Conservation (phyloP, 2,329 filamentous ascomycete species). For the Westerdykella sp. region DNA sequence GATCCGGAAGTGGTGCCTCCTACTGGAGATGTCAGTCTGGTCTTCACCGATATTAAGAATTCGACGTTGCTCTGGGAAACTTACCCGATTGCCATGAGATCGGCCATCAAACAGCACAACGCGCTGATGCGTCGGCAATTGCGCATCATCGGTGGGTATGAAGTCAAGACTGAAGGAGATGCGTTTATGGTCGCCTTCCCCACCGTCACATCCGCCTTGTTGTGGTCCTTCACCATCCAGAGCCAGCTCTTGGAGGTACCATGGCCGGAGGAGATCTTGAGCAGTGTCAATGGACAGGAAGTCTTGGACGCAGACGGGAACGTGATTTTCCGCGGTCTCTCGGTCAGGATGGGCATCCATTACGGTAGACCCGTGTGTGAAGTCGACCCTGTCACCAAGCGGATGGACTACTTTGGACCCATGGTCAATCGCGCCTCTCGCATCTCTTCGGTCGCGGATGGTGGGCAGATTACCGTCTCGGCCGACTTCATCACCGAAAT, state of each 20-base stretch:
- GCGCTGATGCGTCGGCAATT: slow-evolving; percentile 92
- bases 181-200: slow-evolving; percentile 99
- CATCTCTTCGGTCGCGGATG: slow-evolving; percentile 90
- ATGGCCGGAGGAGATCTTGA: slow-evolving; percentile 91
- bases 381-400: slow-evolving; percentile 88
- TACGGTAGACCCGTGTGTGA: slow-evolving; percentile 94
- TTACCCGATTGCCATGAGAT: slow-evolving; percentile 89
- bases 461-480: slow-evolving; percentile 93
- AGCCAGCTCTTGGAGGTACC: slow-evolving; percentile 77
- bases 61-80: slow-evolving; percentile 95
- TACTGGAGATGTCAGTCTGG: slow-evolving; percentile 82
- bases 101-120: slow-evolving; percentile 95
- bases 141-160: slow-evolving; percentile 89
- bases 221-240: slow-evolving; percentile 97
- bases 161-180: slow-evolving; percentile 99
- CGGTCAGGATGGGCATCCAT: slow-evolving; percentile 95
- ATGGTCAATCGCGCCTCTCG: slow-evolving; percentile 98
- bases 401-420: slow-evolving; percentile 98
- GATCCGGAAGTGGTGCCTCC: slow-evolving; percentile 89
- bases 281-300: slow-evolving; percentile 76
- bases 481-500: slow-evolving; percentile 97
- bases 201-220: slow-evolving; percentile 84
- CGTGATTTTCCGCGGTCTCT: slow-evolving; percentile 87
- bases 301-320: slow-evolving; percentile 77
- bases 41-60: slow-evolving; percentile 99